Evolutionary conservation across 2,329 filamentous ascomycete species (phyloP).

Genomic region (Ambrosiella beaveri): DNA sequence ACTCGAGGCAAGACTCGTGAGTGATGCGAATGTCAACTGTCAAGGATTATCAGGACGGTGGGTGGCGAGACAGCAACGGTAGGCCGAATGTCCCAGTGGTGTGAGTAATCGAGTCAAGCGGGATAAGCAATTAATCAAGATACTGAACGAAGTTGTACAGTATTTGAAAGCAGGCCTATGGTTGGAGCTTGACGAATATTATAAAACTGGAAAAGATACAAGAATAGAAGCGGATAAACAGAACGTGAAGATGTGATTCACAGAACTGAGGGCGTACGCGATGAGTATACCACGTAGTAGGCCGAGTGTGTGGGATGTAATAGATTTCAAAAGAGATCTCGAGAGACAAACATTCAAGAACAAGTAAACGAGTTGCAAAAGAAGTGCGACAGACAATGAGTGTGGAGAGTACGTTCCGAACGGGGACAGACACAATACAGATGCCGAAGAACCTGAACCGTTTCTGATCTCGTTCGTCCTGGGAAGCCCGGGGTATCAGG

Average conservation of each 20-base stretch:
- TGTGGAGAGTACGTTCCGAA: background rate
- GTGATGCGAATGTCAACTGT: background rate
- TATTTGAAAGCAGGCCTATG: background rate
- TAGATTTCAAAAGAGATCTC: background rate
- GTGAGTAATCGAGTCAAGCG: no score
- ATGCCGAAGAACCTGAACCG: background rate
- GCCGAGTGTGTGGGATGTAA: background rate
- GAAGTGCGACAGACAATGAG: background rate
- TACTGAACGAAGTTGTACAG: background rate
- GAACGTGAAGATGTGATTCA: background rate
- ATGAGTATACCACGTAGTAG: background rate
- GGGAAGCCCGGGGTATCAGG: background rate
- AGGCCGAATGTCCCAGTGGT: no score
- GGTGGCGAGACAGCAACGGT: background rate
- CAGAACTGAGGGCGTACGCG: background rate
- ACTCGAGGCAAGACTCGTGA: no score
- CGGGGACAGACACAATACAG: background rate
- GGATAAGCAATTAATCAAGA: background rate
- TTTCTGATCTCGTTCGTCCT: background rate
- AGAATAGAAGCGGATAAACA: background rate
- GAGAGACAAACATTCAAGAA: background rate
- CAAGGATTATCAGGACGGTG: background rate
- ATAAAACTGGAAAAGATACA: background rate
- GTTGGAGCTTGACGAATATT: no score
- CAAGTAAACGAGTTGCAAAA: background rate